Conservation (phyloP, 495 filamentous ascomycete species). For the Podospora pseudocomata region DNA sequence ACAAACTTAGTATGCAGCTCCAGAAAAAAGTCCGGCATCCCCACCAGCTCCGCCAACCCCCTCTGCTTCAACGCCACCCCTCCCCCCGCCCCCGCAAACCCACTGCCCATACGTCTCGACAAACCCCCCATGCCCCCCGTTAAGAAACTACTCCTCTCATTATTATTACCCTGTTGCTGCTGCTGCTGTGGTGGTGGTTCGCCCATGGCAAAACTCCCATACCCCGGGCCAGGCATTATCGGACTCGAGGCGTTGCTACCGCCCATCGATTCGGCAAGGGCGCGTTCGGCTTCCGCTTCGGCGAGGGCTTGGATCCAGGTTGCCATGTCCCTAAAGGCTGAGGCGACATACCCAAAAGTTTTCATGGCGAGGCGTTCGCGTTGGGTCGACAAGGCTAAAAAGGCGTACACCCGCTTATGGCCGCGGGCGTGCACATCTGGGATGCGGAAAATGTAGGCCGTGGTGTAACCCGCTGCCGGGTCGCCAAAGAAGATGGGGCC, state of each 20-base stretch:
- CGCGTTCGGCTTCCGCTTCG: slow-evolving; percentile 57
- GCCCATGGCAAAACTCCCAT: slow-evolving; percentile 25
- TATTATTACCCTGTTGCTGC: background rate
- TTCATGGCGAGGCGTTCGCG: slow-evolving; percentile 72
- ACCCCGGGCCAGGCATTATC: slow-evolving; percentile 26
- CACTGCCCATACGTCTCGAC: slow-evolving; percentile 34
- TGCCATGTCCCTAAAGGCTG: slow-evolving; percentile 73
- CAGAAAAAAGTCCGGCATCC: slow-evolving; percentile 82
- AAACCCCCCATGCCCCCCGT: slow-evolving; percentile 43
- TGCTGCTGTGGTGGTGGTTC: slow-evolving; percentile 25
- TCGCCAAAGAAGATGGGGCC: slow-evolving; percentile 89
- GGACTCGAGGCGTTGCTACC: slow-evolving; percentile 36
- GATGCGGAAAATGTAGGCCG: slow-evolving; percentile 88
- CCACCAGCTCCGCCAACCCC: slow-evolving; percentile 80
- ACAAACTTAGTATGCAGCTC: slow-evolving; percentile 81
- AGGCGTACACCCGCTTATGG: slow-evolving; percentile 78
- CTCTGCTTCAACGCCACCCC: slow-evolving; percentile 59
- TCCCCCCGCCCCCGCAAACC: slow-evolving; percentile 39
- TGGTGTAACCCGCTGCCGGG: slow-evolving; percentile 76
- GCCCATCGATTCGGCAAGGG: slow-evolving; percentile 36
- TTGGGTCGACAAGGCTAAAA: slow-evolving; percentile 72
- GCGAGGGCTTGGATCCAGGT: slow-evolving; percentile 61
- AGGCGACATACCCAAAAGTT: slow-evolving; percentile 68
- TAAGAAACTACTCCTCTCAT: slow-evolving; percentile 42
- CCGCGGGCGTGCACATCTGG: slow-evolving; percentile 85